phyloP scores from a whole-genome alignment of 139 green algal species.

The Pycnococcus provasolii region DNA sequence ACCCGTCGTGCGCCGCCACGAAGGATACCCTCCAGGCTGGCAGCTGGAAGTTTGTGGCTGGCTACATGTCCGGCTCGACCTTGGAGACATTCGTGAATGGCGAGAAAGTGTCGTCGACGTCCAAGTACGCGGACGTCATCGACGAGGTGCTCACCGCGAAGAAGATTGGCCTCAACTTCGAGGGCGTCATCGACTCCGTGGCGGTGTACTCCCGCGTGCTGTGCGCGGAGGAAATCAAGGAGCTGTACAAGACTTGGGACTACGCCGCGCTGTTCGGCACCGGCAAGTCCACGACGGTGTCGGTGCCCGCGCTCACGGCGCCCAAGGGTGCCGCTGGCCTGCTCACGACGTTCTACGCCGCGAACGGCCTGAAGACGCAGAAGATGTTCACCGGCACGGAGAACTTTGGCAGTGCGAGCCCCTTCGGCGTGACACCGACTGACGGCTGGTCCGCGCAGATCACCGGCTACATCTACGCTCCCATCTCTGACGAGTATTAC shows the following conservation, averaged over 20 bases:
- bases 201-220: constrained; percentile 15
- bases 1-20: neutral
- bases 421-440: neutral
- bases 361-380: neutral
- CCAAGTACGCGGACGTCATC: constrained; percentile 14
- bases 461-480: constrained; percentile 24
- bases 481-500: constrained; percentile 10
- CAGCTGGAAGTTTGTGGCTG: constrained; percentile 18
- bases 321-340: constrained; percentile 7
- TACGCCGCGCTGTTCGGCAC: constrained; percentile 20
- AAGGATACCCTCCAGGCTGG: neutral
- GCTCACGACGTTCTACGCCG: neutral
- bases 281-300: neutral
- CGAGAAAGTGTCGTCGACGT: neutral
- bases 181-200: constrained; percentile 24
- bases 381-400: neutral
- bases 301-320: neutral
- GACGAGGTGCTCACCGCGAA: neutral
- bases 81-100: constrained; percentile 16
- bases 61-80: neutral
- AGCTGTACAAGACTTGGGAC: constrained; percentile 9
- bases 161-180: constrained; percentile 17
- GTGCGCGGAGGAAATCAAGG: constrained; percentile 5
- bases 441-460: constrained; percentile 18
- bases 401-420: neutral